These are phyloP conservation scores for Globisporangium middletonii DNA, from an alignment of 352 stramenopile genomes.

Conservation along the genomic window DNA sequence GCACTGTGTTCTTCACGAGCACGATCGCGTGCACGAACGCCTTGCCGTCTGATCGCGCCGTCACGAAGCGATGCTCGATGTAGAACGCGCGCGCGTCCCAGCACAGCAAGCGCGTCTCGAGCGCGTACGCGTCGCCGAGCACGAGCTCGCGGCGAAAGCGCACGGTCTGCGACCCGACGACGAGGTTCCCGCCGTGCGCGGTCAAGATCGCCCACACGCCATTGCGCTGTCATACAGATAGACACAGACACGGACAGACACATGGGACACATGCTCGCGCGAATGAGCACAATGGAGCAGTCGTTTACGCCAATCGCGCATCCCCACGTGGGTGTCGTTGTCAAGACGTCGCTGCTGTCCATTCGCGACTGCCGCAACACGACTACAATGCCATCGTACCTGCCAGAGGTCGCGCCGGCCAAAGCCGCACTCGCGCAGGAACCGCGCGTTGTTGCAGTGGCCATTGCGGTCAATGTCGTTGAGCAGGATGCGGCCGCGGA, in stretches of 20 bases:
- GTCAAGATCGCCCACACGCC: conserved; percentile 68
- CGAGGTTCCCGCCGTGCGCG: conserved; percentile 1
- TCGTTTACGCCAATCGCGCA: neutral
- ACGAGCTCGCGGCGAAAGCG: conserved; percentile 78
- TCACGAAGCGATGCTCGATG: conserved; percentile 83
- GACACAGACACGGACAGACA: conserved; percentile 5
- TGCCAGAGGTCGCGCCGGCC: conserved; percentile 76
- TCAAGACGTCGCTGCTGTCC: neutral
- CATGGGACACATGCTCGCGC: neutral
- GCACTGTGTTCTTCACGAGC: conserved; percentile 83
- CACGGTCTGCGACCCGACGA: conserved; percentile 75
- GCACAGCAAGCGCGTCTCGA: conserved; percentile 70
- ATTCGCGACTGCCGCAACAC: neutral
- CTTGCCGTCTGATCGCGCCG: conserved; percentile 12
- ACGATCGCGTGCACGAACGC: conserved; percentile 83
- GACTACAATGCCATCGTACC: conserved; percentile 18
- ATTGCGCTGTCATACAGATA: conserved; percentile 36
- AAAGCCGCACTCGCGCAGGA: conserved; percentile 81
- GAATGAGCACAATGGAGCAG: neutral
- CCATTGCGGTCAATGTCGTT: conserved; percentile 82
- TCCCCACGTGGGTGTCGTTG: neutral
- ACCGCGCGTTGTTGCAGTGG: conserved; percentile 83
- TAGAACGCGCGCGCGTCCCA: conserved; percentile 85
- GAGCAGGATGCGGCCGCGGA: conserved; percentile 39
- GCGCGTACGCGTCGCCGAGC: conserved; percentile 56